Base-by-base conservation (phyloP, 805 yeast species). In the Metschnikowia lunata region DNA sequence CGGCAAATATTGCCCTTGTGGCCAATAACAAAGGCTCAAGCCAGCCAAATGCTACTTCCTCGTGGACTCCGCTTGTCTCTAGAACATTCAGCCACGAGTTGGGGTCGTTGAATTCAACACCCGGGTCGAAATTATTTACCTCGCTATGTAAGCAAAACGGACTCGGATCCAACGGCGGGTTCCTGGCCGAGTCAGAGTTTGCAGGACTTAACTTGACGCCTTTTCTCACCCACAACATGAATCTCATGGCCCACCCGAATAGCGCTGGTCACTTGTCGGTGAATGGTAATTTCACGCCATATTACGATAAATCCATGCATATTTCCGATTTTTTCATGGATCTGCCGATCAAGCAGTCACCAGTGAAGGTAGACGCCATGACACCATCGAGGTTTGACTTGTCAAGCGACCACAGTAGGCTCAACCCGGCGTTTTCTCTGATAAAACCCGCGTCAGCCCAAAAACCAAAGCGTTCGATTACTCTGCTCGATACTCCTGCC, bases 1-100 rank as follows among this genome's bases (percentile, higher is more conserved):
- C 42, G 30, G 46, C 39, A 7, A 38, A 35, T 37, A 43, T 34
- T 14, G 39, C 30, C 27, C 39, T 23, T 6, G 26, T 23, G 13
- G 13, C 46, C 9, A 18, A 32, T 7, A 26, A 30, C 15, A 37
- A 37, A 15, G 28, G 15, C 12, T 33, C 43, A 5, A 8, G 38
- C 4, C 42, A 34, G 23, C 35, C 30, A 11, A 35, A 32, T 12
- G 34, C 37, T 12, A 28, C 13, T 11, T 35, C 40, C 11, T 73
- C 73, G 2, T 71, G 75, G 75, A 70, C 76, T 8, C 76, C 76
- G 15, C 50, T 69, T 23, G 66, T 70, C 6, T 59, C 68, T 2
- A 66, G 68, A 34, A 68, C 73, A 7, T 53, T 66, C 43, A 60
- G 49, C 45, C 65, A 60, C 42, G 74, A 69, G 34, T 46, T 66